Base-by-base conservation (phyloP, 495 filamentous ascomycete genomes). In the Trichoderma gamsii region DNA sequence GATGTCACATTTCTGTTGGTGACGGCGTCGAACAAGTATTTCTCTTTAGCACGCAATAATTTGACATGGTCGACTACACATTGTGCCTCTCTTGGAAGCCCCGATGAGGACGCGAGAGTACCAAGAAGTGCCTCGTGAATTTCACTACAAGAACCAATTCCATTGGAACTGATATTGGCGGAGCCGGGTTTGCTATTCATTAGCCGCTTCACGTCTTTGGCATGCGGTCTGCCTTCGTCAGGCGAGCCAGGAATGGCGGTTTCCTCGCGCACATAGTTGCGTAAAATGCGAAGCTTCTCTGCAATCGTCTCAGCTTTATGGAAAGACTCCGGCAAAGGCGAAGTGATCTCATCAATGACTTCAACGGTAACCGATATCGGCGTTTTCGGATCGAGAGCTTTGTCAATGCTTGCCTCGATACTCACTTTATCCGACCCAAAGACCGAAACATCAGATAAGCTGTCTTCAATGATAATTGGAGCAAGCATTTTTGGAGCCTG, bases 1-100 rank as follows among this genome's bases (percentile, higher is more conserved):
- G 81, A 76, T 1, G 90, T 77, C 29, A 97, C 86, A 9, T 83
- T 72, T 68, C 83, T 83, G 71, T 97, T 97, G 38, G 79, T 84
- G 13, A 76, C 71, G 69, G 83, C 89, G 73, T 97, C 84, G 71
- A 96, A 92, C 1, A 91, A 79, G 73, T 97, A 97, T 1, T 90
- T 90, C 73, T 90, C 88, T 68, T 83, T 83, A 67, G 90, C 78
- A 25, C 84, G 82, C 69, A 81, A 71, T 7, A 82, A 75, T 76
- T 81, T 82, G 8, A 70, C 68, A 65, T 84, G 80, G 43, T 83
- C 80, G 1, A 83, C 51, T 1, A 79, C 67, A 12, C 70, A 71
- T 13, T 80, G 78, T 27, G 77, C 79, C 67, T 76, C 69, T 56
- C 72, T 76, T 4, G 80, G 74, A 7, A 79, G 74, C 3, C 73